These are phyloP conservation scores for Serendipita sp. DNA, from an alignment of 1,284 basidiomycete genomes.

Conservation along the genomic window DNA sequence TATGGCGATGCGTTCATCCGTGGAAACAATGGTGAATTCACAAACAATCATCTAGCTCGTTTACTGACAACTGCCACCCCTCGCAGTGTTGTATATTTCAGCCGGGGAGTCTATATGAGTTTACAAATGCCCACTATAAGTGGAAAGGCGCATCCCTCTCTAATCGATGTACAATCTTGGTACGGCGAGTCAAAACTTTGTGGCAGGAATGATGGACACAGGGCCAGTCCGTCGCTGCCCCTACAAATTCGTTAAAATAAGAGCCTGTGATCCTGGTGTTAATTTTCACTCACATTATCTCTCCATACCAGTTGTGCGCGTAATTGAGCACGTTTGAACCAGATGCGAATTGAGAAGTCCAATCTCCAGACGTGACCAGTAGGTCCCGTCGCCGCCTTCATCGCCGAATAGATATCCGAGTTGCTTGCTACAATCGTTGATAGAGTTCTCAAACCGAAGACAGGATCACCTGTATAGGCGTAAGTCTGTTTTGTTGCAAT, in stretches of 20 bases:
- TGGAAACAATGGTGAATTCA: conserved; percentile 82
- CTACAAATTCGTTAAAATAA: no score
- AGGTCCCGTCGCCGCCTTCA: background rate
- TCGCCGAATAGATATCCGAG: background rate
- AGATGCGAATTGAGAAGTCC: background rate
- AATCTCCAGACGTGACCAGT: background rate
- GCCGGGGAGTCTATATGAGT: conserved; percentile 26
- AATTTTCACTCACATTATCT: background rate
- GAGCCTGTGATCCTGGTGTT: no score
- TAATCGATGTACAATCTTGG: no score
- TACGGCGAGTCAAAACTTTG: no score
- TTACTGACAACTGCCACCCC: conserved; percentile 6
- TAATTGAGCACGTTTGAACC: background rate
- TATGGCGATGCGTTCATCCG: conserved; percentile 94
- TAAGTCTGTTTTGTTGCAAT: background rate
- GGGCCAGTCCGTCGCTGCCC: no score
- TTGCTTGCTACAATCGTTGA: background rate
- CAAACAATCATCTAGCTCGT: background rate
- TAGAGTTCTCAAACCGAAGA: background rate
- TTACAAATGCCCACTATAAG: background rate
- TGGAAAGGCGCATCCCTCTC: no score
- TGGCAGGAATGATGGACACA: no score
- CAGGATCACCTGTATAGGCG: background rate
- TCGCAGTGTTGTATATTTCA: conserved; percentile 29
- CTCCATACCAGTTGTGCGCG: background rate